A percentile compares a stretch with the other conserved stretches of the same genome.
Conservation (phyloP, 179 eudicot genomes). For the Amaranthus tricolor region DNA sequence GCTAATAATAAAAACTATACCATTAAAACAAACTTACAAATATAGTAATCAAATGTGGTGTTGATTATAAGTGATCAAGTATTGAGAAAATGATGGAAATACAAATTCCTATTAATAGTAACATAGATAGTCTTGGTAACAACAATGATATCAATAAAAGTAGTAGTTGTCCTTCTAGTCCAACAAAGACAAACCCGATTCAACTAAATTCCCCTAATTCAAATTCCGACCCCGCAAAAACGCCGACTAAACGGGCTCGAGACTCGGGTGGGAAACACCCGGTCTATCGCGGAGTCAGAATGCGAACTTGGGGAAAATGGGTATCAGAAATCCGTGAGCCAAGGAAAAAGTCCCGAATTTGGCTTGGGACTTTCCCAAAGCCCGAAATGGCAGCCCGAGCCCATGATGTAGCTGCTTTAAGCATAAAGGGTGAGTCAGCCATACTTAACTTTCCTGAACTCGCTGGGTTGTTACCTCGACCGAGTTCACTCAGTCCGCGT, state of each 20-base stretch:
- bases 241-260: slow-evolving; percentile 29
- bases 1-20: not conserved
- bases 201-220: not conserved
- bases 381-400: slow-evolving; percentile 92
- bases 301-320: slow-evolving; percentile 87
- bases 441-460: slow-evolving; percentile 71
- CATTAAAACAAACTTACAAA: not conserved
- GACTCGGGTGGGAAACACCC: slow-evolving; percentile 45
- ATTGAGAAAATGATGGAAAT: not conserved
- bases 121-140: not conserved
- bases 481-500: slow-evolving; percentile 50
- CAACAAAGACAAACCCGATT: slow-evolving; percentile 16
- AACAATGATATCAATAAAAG: not conserved
- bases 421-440: slow-evolving; percentile 64
- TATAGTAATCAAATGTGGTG: not conserved
- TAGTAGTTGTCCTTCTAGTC: slow-evolving; percentile 5
- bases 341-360: slow-evolving; percentile 66
- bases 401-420: slow-evolving; percentile 71
- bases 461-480: slow-evolving; percentile 52
- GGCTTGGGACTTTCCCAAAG: slow-evolving; percentile 75
- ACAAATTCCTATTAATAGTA: not conserved
- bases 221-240: slow-evolving; percentile 11
- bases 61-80: not conserved
- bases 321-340: slow-evolving; percentile 85
- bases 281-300: slow-evolving; percentile 68